Conservation (phyloP, 192 early-diverging fungal species). For the Umbelopsis vinacea region DNA sequence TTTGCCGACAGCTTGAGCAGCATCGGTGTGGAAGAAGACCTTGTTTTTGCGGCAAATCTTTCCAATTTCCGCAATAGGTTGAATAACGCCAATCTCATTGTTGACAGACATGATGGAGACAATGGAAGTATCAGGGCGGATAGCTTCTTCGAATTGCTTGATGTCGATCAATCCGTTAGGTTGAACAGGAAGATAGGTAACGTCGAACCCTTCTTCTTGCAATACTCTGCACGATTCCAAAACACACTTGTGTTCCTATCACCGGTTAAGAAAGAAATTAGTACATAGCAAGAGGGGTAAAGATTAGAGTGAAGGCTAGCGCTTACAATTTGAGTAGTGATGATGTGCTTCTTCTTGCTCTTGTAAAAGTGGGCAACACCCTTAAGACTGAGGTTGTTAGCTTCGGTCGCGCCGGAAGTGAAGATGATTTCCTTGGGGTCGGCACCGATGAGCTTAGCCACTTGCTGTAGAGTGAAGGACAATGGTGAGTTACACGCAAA, state of each 20-base stretch:
- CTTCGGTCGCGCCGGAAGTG: constrained; percentile 95
- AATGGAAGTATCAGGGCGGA: constrained; percentile 87
- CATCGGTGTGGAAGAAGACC: constrained; percentile 97
- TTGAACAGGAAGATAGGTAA: constrained; percentile 91
- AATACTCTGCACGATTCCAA: constrained; percentile 96
- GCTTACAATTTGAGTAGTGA: constrained; percentile 87
- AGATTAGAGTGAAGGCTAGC: background rate
- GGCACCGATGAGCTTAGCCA: constrained; percentile 86
- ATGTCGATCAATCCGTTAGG: constrained; percentile 85
- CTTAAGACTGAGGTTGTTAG: constrained; percentile 94
- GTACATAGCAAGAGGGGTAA: background rate
- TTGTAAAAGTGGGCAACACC: constrained; percentile 96
- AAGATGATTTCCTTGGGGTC: constrained; percentile 97
- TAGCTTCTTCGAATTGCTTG: constrained; percentile 77
- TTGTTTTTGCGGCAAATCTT: constrained; percentile 83
- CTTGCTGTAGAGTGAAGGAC: constrained; percentile 55
- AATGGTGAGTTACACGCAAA: no score
- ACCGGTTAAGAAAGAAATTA: background rate
- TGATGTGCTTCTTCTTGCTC: constrained; percentile 92
- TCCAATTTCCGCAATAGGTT: constrained; percentile 92
- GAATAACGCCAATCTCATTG: constrained; percentile 98
- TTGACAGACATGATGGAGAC: constrained; percentile 98
- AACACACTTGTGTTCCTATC: constrained; percentile 96
- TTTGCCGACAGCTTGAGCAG: constrained; percentile 96
- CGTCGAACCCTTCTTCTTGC: constrained; percentile 93